phyloP scores from a whole-genome alignment of 352 stramenopile genomes.

The Pythium brachiatum region DNA sequence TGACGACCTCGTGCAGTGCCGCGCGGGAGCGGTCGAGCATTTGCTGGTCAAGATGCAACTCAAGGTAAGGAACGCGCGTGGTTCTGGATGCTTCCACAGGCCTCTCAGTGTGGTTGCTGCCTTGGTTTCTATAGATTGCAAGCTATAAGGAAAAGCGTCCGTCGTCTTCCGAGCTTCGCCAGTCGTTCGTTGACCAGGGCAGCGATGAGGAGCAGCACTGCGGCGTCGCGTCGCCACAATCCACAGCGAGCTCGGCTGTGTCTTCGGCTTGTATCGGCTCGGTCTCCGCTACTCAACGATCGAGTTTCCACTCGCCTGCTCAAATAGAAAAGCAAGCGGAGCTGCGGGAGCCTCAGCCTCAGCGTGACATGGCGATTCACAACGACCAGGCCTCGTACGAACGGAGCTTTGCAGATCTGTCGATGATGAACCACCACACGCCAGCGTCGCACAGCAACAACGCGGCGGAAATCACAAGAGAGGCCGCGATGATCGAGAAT shows the following conservation, averaged over 20 bases:
- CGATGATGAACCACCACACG: slow-evolving; percentile 23
- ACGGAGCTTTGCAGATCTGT: slow-evolving; percentile 8
- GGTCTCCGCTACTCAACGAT: background rate
- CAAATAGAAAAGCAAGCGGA: slow-evolving; percentile 39
- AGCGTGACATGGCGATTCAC: slow-evolving; percentile 31
- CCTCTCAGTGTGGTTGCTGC: too few relatives aligned
- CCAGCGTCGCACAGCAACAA: slow-evolving; percentile 2
- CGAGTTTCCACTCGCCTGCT: slow-evolving; percentile 16
- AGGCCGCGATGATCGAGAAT: slow-evolving; percentile 27
- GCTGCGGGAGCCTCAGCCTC: slow-evolving; percentile 37
- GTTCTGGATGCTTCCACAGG: background rate
- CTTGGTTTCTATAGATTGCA: slow-evolving; percentile 51
- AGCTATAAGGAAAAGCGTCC: slow-evolving; percentile 67
- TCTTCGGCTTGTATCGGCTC: slow-evolving; percentile 3
- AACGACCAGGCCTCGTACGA: slow-evolving; percentile 21
- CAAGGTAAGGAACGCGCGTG: slow-evolving; percentile 49
- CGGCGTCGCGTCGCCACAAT: slow-evolving; percentile 17
- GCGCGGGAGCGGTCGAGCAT: slow-evolving; percentile 86
- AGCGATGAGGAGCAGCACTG: slow-evolving; percentile 34
- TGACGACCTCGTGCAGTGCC: slow-evolving; percentile 90
- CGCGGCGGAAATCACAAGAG: background rate
- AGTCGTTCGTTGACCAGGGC: slow-evolving; percentile 24
- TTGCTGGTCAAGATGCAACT: slow-evolving; percentile 90
- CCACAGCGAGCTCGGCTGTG: background rate
- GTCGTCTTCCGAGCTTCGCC: slow-evolving; percentile 24